Percentiles rank a stretch among this genome's conserved stretches.
These are phyloP conservation scores for Leccinum disarticulatum DNA, from an alignment of 768 basidiomycete species.

Conservation along the genomic window DNA sequence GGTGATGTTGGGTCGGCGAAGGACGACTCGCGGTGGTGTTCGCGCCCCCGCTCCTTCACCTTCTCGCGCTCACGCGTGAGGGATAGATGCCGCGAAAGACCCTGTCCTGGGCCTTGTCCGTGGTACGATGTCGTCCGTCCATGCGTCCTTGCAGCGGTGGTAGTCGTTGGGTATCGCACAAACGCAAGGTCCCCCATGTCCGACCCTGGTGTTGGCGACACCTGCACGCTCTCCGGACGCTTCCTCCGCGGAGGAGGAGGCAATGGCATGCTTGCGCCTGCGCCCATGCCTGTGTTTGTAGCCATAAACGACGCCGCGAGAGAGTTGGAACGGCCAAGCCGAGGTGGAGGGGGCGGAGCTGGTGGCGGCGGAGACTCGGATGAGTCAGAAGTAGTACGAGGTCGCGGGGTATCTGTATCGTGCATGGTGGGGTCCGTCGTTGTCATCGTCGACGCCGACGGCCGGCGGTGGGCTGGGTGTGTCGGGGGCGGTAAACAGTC, in stretches of 20 bases:
- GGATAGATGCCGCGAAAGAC: constrained; percentile 41
- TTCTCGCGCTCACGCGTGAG: constrained; percentile 30
- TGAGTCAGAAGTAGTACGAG: constrained; percentile 2
- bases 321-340: constrained; percentile 55
- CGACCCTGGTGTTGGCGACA: constrained; percentile 26
- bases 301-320: constrained; percentile 33
- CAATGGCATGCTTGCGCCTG: constrained; percentile 8
- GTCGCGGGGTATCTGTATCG: constrained; percentile 24
- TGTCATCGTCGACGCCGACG: constrained; percentile 10
- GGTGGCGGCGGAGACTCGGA: neutral
- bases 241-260: constrained; percentile 52
- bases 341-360: constrained; percentile 29
- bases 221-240: constrained; percentile 66
- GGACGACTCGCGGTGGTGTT: neutral
- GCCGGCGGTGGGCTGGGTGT: constrained; percentile 54
- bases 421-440: constrained; percentile 21
- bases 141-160: constrained; percentile 9
- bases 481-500: constrained; percentile 41
- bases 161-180: constrained; percentile 7
- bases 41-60: neutral
- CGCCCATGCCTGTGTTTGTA: neutral
- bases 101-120: neutral
- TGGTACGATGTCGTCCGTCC: constrained; percentile 22
- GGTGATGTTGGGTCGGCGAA: neutral
- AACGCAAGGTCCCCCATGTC: constrained; percentile 17